These are phyloP conservation scores for Ceratobasidium sp. DNA, from an alignment of 1,284 basidiomycete species.

Conservation along the genomic window DNA sequence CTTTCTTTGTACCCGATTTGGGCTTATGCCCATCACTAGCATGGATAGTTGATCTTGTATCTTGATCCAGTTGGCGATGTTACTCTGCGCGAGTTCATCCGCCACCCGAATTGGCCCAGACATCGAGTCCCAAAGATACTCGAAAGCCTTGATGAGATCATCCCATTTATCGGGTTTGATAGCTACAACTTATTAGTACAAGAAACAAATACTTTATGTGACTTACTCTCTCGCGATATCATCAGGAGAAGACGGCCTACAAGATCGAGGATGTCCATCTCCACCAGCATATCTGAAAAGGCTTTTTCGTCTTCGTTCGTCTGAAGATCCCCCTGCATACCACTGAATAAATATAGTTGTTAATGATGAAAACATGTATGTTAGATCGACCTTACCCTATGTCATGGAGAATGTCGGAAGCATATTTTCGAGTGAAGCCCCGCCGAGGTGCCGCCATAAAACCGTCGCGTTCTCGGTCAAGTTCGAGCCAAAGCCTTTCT, in stretches of 20 bases:
- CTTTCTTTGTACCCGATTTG: too few relatives aligned
- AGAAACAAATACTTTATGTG: too few relatives aligned
- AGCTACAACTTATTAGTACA: too few relatives aligned
- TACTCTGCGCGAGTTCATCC: too few relatives aligned
- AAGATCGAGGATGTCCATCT: not conserved
- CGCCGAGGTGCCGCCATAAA: not conserved
- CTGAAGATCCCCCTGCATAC: not conserved
- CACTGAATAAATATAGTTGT: not conserved
- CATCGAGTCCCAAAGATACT: too few relatives aligned
- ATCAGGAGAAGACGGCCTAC: conserved; percentile 10
- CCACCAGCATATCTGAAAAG: conserved; percentile 1
- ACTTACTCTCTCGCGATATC: conserved; percentile 13
- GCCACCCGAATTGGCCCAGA: too few relatives aligned
- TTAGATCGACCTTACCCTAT: not conserved
- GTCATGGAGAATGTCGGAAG: not conserved
- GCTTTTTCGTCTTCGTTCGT: not conserved
- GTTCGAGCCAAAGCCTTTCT: conserved; percentile 8
- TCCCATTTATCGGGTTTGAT: not conserved
- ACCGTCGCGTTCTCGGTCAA: conserved; percentile 18
- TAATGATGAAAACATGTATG: not conserved
- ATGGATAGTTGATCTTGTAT: too few relatives aligned
- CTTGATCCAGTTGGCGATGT: too few relatives aligned
- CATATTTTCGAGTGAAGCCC: not conserved
- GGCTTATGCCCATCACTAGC: too few relatives aligned
- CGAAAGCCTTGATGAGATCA: too few relatives aligned